Base-by-base conservation (phyloP, 768 basidiomycete genomes). In the Pulveroboletus ravenelii region DNA sequence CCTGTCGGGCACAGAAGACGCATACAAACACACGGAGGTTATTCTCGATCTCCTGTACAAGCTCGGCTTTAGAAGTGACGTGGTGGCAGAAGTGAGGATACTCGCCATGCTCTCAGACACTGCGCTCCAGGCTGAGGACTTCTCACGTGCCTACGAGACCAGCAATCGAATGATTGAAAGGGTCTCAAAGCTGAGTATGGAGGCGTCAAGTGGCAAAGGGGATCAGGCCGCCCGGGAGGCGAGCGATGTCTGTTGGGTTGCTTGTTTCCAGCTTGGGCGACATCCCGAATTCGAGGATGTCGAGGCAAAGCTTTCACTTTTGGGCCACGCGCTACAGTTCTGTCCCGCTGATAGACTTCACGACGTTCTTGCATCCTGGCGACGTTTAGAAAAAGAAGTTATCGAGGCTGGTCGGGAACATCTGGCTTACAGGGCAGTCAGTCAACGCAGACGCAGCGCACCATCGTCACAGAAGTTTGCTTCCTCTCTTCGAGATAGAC, bases 81-180 rank as follows among this genome's bases (percentile, higher is more conserved):
- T 74, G 3, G 78, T 81, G n/a, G 90, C 90, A 2, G 83, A 89
- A 65, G 82, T 89, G 44, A 87, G 90, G 61, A 78, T 84, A 2
- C 76, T 92, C 39, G 89, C 91, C 39, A 97, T 97, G 95, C 76
- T 98, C 20, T 84, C 85, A 10, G 90, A 92, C 53, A 84, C 91
- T 2, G 93, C 93, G 0, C 75, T 93, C 10, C 86, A 88, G 57
- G 78, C 78, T 0, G 88, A 87, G 60, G 93, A 98, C 61, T 94
- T 87, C 52, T 60, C 68, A 2, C 77, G 78, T 15, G 92, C 92
- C 1, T 85, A 81, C 57, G 85, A 86, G 51, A 81, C 80, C 39
- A 82, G 78, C 61, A 76, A 85, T 54, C 73, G 74, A 36, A 93
- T 94, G 84, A 79, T 90, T 15, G 72, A 78, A 42, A 76, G 70